Evolutionary conservation across 2,329 filamentous ascomycete species (phyloP).

Genomic region (Penicillium sp.): DNA sequence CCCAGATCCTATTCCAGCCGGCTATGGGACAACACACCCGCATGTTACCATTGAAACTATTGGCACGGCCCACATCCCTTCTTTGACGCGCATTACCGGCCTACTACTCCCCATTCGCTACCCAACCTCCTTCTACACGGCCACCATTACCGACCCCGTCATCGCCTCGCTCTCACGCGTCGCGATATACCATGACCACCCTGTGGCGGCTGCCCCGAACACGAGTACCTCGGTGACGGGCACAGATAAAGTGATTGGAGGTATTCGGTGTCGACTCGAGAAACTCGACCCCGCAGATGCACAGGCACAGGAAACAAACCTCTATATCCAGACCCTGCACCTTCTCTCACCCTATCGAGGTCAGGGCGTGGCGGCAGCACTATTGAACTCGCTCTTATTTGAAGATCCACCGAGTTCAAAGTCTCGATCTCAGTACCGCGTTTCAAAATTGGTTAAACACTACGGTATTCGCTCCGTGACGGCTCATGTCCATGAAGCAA

Average conservation of each 20-base stretch:
- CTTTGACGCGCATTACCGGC: slow-evolving; percentile 61
- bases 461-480: slow-evolving; percentile 59
- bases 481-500: slow-evolving; percentile 68
- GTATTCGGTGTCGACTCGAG: slow-evolving; percentile 54
- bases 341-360: slow-evolving; percentile 64
- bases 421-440: slow-evolving; percentile 11
- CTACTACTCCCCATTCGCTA: slow-evolving; percentile 66
- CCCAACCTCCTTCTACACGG: slow-evolving; percentile 63
- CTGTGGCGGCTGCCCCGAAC: slow-evolving; percentile 32
- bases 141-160: slow-evolving; percentile 60
- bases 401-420: slow-evolving; percentile 14
- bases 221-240: slow-evolving; percentile 26
- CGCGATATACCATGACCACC: slow-evolving; percentile 60
- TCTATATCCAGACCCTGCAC: slow-evolving; percentile 67
- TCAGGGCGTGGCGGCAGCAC: slow-evolving; percentile 60
- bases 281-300: slow-evolving; percentile 22
- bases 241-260: slow-evolving; percentile 51
- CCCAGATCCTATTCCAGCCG: slow-evolving; percentile 31
- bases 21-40: slow-evolving; percentile 43
- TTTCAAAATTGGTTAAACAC: slow-evolving; percentile 48
- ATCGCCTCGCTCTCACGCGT: slow-evolving; percentile 61
- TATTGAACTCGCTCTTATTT: slow-evolving; percentile 53
- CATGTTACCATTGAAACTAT: slow-evolving; percentile 60
- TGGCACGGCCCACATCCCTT: slow-evolving; percentile 57
- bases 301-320: slow-evolving; percentile 40